Evolutionary conservation across 2,329 filamentous ascomycete species (phyloP).

Genomic region (Alternaria metachromatica): DNA sequence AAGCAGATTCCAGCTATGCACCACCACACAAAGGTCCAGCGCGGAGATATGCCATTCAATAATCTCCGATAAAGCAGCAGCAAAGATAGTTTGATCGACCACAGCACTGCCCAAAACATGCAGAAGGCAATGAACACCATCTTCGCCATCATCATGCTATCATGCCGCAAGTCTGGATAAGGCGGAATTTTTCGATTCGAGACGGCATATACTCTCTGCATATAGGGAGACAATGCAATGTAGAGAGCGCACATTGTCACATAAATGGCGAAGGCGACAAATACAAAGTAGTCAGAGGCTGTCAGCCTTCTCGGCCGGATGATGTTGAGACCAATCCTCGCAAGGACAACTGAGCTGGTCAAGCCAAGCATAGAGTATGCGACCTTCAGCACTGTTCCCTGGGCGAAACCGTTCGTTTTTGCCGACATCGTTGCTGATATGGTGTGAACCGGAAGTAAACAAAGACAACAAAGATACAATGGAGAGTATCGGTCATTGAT

Average conservation of each 20-base stretch:
- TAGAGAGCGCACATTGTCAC: constrained; percentile 36
- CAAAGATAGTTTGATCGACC: constrained; percentile 49
- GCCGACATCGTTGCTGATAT: constrained; percentile 5
- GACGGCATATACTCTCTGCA: constrained; percentile 41
- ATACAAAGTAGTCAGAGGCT: constrained; percentile 23
- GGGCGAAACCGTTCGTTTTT: constrained; percentile 15
- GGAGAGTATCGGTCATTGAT: neutral
- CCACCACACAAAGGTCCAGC: constrained; percentile 47
- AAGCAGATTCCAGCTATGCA: constrained; percentile 37
- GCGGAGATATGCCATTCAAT: constrained; percentile 30
- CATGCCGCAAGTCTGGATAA: constrained; percentile 37
- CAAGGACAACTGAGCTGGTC: constrained; percentile 18
- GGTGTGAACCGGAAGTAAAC: neutral
- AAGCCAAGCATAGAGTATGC: constrained; percentile 18
- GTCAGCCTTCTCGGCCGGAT: constrained; percentile 5
- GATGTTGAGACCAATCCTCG: constrained; percentile 12
- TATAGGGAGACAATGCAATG: constrained; percentile 40
- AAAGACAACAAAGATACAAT: neutral
- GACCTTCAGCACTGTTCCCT: constrained; percentile 18
- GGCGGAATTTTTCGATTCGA: constrained; percentile 21
- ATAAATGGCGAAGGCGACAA: constrained; percentile 37
- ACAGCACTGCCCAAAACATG: constrained; percentile 49
- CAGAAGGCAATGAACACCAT: constrained; percentile 49
- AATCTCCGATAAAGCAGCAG: constrained; percentile 47
- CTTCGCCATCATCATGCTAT: constrained; percentile 40